Percentiles rank a stretch among this genome's conserved stretches.
Conservation (phyloP, 176 grass and related monocot species). For the Musa schizocarpa region DNA sequence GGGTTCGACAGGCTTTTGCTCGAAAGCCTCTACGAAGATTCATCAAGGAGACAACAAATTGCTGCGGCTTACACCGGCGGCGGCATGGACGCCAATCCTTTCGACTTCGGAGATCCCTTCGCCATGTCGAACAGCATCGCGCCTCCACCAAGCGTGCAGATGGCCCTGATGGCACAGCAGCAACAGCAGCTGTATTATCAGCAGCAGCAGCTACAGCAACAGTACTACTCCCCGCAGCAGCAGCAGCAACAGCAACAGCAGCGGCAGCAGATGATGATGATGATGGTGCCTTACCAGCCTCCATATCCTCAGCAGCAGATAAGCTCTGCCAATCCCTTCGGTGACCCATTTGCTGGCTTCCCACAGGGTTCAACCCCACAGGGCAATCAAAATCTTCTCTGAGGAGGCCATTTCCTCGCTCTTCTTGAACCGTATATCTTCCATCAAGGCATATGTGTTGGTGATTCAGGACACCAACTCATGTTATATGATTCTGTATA, state of each 20-base stretch:
- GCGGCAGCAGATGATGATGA: constrained; percentile 20
- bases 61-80: constrained; percentile 38
- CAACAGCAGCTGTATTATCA: constrained; percentile 56
- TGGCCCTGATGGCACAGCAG: constrained; percentile 59
- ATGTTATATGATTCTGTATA: too few relatives aligned
- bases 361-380: constrained; percentile 22
- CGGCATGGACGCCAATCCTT: constrained; percentile 41
- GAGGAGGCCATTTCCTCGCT: constrained; percentile 5
- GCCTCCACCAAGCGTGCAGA: constrained; percentile 59
- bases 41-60: constrained; percentile 68
- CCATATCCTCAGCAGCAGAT: constrained; percentile 33
- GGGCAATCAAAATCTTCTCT: constrained; percentile 44
- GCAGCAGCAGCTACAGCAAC: constrained; percentile 20
- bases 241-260: neutral
- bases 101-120: constrained; percentile 54
- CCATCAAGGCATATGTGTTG: too few relatives aligned
- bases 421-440: too few relatives aligned
- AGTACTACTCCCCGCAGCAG: constrained; percentile 10
- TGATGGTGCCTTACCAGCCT: constrained; percentile 37
- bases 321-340: constrained; percentile 49
- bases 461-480: too few relatives aligned
- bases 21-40: constrained; percentile 89
- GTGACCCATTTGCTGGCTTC: constrained; percentile 48
- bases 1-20: constrained; percentile 93
- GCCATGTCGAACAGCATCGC: constrained; percentile 58